Evolutionary conservation across 108 stramenopile genomes (phyloP).

Genomic region (Cyclostephanos invisitatus): DNA sequence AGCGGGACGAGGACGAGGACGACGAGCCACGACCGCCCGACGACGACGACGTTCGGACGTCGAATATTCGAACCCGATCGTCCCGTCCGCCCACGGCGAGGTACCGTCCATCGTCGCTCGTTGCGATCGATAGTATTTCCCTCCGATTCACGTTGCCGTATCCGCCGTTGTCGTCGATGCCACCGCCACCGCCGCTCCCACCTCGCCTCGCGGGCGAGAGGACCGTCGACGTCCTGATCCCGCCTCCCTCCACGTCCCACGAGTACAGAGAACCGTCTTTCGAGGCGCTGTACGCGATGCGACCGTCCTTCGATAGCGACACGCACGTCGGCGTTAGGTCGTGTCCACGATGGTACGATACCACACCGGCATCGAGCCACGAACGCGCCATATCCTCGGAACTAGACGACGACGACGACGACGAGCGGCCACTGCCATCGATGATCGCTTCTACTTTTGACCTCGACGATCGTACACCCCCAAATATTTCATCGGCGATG

Average conservation of each 20-base stretch:
- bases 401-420: background rate
- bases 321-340: conserved; percentile 90
- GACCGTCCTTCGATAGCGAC: conserved; percentile 63
- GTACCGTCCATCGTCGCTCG: conserved; percentile 91
- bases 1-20: background rate
- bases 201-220: too few relatives aligned
- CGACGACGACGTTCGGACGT: conserved; percentile 59
- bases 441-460: background rate
- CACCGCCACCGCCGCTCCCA: conserved; percentile 51
- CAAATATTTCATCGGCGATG: conserved; percentile 61
- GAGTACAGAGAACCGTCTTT: conserved; percentile 94
- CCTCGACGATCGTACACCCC: conserved; percentile 19
- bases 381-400: conserved; percentile 45
- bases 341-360: conserved; percentile 70
- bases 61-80: conserved; percentile 82
- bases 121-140: conserved; percentile 91
- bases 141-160: conserved; percentile 43
- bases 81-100: conserved; percentile 91
- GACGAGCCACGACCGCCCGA: conserved; percentile 19
- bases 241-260: conserved; percentile 91
- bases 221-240: conserved; percentile 38
- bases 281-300: conserved; percentile 78
- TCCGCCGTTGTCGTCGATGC: conserved; percentile 25
- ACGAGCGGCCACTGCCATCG: too few relatives aligned
- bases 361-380: conserved; percentile 58